Percentiles rank a stretch among this genome's conserved stretches.
These are phyloP conservation scores for Lepidium aucheri DNA, from an alignment of 345 rosid genomes.

Conservation along the genomic window DNA sequence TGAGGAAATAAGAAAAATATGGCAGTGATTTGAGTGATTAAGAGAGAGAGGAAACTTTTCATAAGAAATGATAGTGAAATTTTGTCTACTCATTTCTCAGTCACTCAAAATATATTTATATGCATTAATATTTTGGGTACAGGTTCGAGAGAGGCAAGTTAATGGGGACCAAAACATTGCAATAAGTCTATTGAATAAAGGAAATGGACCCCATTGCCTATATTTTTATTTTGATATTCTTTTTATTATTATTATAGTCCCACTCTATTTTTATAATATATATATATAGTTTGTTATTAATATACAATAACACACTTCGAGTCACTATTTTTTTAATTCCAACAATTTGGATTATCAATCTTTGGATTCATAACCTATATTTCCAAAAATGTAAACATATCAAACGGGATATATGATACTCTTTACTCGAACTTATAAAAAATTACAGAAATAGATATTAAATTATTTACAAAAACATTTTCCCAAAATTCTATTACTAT, in stretches of 20 bases:
- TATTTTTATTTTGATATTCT: background rate
- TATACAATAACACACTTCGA: slow-evolving; percentile 12
- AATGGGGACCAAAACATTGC: slow-evolving; percentile 25
- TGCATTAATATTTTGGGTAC: slow-evolving; percentile 12
- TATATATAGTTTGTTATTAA: background rate
- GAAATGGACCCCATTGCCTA: slow-evolving; percentile 26
- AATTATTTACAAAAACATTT: no score
- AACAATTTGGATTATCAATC: no score
- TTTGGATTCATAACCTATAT: no score
- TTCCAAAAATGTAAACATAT: no score
- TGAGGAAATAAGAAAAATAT: slow-evolving; percentile 1
- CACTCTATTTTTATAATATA: background rate
- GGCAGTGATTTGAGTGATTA: background rate
- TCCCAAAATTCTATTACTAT: no score
- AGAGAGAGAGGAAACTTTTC: slow-evolving; percentile 5
- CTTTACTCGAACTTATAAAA: no score
- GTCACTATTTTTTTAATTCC: slow-evolving; percentile 2
- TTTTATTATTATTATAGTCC: background rate
- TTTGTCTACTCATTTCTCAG: slow-evolving; percentile 14
- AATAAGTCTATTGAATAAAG: slow-evolving; percentile 24
- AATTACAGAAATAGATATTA: no score
- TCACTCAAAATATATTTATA: slow-evolving; percentile 30
- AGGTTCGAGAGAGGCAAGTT: background rate
- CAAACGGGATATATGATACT: no score
- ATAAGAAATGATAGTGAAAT: background rate